These are phyloP conservation scores for Termitomyces sp. DNA, from an alignment of 768 basidiomycete genomes.

Conservation along the genomic window DNA sequence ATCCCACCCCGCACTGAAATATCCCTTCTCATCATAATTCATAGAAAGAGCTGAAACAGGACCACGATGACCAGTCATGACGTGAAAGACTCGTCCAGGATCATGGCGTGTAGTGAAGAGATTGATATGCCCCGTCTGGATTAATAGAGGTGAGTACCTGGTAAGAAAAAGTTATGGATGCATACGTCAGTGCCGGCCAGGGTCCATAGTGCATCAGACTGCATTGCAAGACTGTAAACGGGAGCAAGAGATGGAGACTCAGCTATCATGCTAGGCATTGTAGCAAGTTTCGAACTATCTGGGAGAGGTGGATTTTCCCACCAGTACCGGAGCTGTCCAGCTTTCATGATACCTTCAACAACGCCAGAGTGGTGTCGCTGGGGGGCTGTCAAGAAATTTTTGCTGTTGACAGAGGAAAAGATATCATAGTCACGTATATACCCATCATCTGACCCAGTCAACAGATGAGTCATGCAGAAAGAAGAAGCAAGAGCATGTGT, in stretches of 20 bases:
- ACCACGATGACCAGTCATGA: conserved; percentile 69
- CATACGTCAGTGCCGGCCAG: conserved; percentile 83
- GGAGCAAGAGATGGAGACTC: conserved; percentile 57
- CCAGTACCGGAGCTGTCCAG: conserved; percentile 83
- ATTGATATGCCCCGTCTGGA: conserved; percentile 84
- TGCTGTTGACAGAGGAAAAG: conserved; percentile 83
- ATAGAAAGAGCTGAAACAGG: conserved; percentile 85
- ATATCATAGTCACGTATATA: conserved; percentile 92
- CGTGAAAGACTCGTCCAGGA: conserved; percentile 72
- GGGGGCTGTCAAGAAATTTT: conserved; percentile 80
- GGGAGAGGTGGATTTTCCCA: conserved; percentile 70
- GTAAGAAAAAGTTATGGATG: conserved; percentile 8
- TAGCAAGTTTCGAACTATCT: conserved; percentile 21
- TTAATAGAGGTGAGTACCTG: conserved; percentile 8
- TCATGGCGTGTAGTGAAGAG: conserved; percentile 91
- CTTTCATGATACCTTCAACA: conserved; percentile 88
- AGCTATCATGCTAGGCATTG: conserved; percentile 22
- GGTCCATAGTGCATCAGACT: conserved; percentile 91
- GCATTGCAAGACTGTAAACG: conserved; percentile 87
- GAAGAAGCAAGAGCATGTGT: conserved; percentile 88
- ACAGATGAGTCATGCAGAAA: conserved; percentile 77
- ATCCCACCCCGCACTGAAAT: conserved; percentile 95
- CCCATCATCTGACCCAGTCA: conserved; percentile 92
- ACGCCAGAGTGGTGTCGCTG: conserved; percentile 87
- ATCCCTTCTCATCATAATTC: conserved; percentile 74